phyloP scores from a whole-genome alignment of 306 rosid genomes.

The Geum urbanum region DNA sequence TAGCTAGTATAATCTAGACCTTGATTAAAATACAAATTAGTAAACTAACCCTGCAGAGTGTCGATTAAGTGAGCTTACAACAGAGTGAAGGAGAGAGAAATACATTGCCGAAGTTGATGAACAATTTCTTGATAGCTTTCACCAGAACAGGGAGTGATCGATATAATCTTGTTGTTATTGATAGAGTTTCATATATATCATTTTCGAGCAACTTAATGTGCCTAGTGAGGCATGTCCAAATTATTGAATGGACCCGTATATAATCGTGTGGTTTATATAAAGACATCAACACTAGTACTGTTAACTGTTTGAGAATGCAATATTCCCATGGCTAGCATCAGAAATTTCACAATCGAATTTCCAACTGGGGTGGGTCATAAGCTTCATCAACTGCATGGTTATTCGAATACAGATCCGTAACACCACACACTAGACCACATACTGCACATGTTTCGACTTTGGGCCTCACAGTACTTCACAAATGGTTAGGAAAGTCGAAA shows the following conservation, averaged over 20 bases:
- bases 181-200: too few relatives aligned
- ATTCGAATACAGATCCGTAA: background rate
- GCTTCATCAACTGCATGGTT: background rate
- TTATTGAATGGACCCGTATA: background rate
- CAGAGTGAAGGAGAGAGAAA: too few relatives aligned
- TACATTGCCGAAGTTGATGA: too few relatives aligned
- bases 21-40: too few relatives aligned
- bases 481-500: too few relatives aligned
- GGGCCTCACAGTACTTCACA: slow-evolving; percentile 4
- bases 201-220: background rate
- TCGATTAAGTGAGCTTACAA: too few relatives aligned
- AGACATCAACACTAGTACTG: background rate
- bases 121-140: too few relatives aligned
- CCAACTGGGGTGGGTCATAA: background rate
- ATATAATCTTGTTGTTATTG: too few relatives aligned
- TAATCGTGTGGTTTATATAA: background rate
- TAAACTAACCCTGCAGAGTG: too few relatives aligned
- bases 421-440: slow-evolving; percentile 10
- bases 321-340: background rate
- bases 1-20: too few relatives aligned
- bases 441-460: slow-evolving; percentile 3
- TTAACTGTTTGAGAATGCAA: background rate
- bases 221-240: background rate
- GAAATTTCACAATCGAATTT: background rate
- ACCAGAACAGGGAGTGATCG: too few relatives aligned